phyloP scores from a whole-genome alignment of 495 filamentous ascomycete genomes.

The Penicillium cinerascens region DNA sequence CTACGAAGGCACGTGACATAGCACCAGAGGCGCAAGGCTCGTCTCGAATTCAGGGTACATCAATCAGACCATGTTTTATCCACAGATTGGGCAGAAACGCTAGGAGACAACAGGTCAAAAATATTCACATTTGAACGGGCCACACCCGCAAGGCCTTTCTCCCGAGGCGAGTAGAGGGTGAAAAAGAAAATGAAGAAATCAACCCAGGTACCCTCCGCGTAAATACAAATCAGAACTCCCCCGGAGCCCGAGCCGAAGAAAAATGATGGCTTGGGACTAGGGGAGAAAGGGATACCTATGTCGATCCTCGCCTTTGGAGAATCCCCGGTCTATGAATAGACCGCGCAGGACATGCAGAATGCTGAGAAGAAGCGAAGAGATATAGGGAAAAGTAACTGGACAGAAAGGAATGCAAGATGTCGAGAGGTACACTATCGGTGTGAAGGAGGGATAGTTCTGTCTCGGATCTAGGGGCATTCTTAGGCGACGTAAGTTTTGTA shows the following conservation, averaged over 20 bases:
- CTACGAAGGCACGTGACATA: conserved; percentile 11
- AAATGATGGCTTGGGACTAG: neutral
- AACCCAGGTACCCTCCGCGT: conserved; percentile 14
- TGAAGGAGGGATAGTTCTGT: neutral
- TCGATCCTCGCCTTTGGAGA: conserved; percentile 7
- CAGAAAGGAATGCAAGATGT: neutral
- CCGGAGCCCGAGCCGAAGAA: neutral
- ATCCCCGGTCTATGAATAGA: conserved; percentile 5
- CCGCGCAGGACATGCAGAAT: conserved; percentile 19
- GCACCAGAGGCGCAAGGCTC: neutral
- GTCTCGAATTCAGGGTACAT: conserved; percentile 19
- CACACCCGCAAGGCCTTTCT: conserved; percentile 15
- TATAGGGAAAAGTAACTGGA: conserved; percentile 12
- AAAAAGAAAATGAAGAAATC: neutral
- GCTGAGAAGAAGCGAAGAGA: conserved; percentile 21
- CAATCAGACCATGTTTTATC: conserved; percentile 24
- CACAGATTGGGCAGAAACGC: conserved; percentile 20
- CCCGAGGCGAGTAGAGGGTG: neutral
- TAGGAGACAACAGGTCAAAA: conserved; percentile 22
- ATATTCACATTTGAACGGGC: conserved; percentile 40
- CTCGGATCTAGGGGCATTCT: neutral
- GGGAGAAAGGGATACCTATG: conserved; percentile 4
- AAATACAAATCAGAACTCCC: conserved; percentile 19
- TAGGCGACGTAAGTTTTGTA: conserved; percentile 26
- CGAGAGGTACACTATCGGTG: neutral